A percentile compares a stretch with the other conserved stretches of the same genome.
phyloP scores from a whole-genome alignment of 1,284 basidiomycete species.

The Leccinum griseonigrum region DNA sequence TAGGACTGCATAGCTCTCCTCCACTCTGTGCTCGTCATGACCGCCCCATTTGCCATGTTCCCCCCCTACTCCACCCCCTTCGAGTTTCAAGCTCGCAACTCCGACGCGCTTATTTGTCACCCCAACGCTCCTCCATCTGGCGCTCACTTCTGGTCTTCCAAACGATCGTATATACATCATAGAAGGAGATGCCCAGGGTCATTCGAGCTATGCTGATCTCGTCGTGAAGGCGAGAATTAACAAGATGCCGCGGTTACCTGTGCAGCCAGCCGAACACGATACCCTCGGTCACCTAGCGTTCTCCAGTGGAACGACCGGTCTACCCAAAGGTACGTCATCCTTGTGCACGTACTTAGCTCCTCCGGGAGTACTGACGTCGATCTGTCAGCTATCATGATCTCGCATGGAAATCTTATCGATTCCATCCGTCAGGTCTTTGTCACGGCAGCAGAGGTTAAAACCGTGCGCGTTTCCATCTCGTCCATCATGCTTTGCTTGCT shows the following conservation, averaged over 20 bases:
- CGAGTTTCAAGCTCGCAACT: conserved; percentile 59
- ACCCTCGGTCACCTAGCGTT: conserved; percentile 72
- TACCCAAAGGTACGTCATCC: conserved; percentile 60
- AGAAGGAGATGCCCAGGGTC: conserved; percentile 40
- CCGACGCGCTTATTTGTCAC: conserved; percentile 63
- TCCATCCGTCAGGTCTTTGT: conserved; percentile 45
- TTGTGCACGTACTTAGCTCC: neutral
- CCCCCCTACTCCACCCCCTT: conserved; percentile 64
- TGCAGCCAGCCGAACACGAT: conserved; percentile 48
- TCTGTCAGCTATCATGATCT: conserved; percentile 65
- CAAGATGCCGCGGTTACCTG: conserved; percentile 39
- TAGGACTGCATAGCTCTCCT: conserved; percentile 64
- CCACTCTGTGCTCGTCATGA: conserved; percentile 52
- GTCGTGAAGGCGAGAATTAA: conserved; percentile 40
- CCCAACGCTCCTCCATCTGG: conserved; percentile 46
- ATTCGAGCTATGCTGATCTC: conserved; percentile 45
- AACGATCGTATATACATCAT: conserved; percentile 54
- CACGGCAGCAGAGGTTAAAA: conserved; percentile 25
- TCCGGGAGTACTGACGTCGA: conserved; percentile 1
- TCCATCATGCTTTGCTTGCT: neutral
- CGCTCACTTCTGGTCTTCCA: conserved; percentile 50
- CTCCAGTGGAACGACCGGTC: conserved; percentile 75
- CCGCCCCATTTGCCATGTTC: conserved; percentile 61
- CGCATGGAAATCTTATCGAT: conserved; percentile 64
- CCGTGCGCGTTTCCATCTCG: conserved; percentile 9